Evolutionary conservation across 768 basidiomycete genomes (phyloP).

Genomic region (Cyathus striatus): DNA sequence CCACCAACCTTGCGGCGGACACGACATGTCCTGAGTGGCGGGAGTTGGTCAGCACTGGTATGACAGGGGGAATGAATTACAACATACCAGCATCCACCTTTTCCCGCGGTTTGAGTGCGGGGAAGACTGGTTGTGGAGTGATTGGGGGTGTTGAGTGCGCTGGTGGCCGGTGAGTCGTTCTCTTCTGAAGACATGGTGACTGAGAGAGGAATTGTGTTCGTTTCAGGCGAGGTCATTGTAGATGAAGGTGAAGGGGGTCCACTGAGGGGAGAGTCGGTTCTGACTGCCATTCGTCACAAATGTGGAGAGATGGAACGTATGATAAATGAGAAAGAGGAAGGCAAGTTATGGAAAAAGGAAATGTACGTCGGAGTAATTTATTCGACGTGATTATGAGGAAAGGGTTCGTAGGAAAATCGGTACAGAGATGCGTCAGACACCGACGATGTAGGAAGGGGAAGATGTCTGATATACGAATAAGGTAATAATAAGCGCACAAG

Average conservation of each 20-base stretch:
- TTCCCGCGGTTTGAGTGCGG: slow-evolving; percentile 49
- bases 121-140: slow-evolving; percentile 45
- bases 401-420: slow-evolving; percentile 30
- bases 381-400: slow-evolving; percentile 27
- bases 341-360: slow-evolving; percentile 22
- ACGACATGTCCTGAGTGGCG: slow-evolving; percentile 65
- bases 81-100: slow-evolving; percentile 78
- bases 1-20: slow-evolving; percentile 69
- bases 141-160: slow-evolving; percentile 40
- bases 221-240: slow-evolving; percentile 46
- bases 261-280: slow-evolving; percentile 41
- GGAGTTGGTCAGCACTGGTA: slow-evolving; percentile 9
- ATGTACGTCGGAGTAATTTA: slow-evolving; percentile 29
- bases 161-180: slow-evolving; percentile 15
- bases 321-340: slow-evolving; percentile 15
- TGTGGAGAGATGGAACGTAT: slow-evolving; percentile 13
- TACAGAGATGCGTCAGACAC: slow-evolving; percentile 20
- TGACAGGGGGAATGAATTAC: slow-evolving; percentile 3
- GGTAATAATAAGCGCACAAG: slow-evolving; percentile 20
- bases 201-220: slow-evolving; percentile 26
- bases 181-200: slow-evolving; percentile 12
- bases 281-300: slow-evolving; percentile 42
- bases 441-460: slow-evolving; percentile 26
- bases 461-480: slow-evolving; percentile 25
- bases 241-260: slow-evolving; percentile 44